These are phyloP conservation scores for Irpex lacteus DNA, from an alignment of 1,284 basidiomycete genomes.

Conservation along the genomic window DNA sequence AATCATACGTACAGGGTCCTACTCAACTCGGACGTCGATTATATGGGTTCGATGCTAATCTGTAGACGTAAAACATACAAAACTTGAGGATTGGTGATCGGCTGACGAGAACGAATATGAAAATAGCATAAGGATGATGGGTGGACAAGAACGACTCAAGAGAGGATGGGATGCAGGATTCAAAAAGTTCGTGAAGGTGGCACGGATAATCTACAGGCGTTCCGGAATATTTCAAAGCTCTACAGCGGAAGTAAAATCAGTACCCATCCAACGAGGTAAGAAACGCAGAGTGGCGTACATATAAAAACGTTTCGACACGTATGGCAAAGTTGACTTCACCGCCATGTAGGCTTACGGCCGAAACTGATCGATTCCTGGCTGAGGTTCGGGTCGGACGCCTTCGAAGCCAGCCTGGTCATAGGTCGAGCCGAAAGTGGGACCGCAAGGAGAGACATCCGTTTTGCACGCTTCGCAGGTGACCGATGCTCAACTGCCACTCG, in stretches of 20 bases:
- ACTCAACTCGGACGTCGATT: not conserved
- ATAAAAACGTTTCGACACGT: not conserved
- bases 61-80: not conserved
- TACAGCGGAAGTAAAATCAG: not conserved
- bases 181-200: not conserved
- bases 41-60: not conserved
- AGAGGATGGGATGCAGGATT: not conserved
- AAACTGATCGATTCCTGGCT: slow-evolving; percentile 48
- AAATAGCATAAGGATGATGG: not conserved
- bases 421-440: slow-evolving; percentile 30
- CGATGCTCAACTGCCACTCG: slow-evolving; percentile 33
- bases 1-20: no score
- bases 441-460: slow-evolving; percentile 54
- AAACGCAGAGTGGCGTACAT: slow-evolving; percentile 9
- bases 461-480: slow-evolving; percentile 61
- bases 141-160: not conserved
- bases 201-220: not conserved
- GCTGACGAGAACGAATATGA: not conserved
- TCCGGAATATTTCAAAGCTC: not conserved
- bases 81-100: not conserved
- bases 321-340: slow-evolving; percentile 5
- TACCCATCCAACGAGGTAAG: not conserved
- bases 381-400: slow-evolving; percentile 42
- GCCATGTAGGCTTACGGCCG: slow-evolving; percentile 16
- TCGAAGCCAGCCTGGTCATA: slow-evolving; percentile 25